Conservation (phyloP, 106 monocot species). For the Ottelia alismoides region DNA sequence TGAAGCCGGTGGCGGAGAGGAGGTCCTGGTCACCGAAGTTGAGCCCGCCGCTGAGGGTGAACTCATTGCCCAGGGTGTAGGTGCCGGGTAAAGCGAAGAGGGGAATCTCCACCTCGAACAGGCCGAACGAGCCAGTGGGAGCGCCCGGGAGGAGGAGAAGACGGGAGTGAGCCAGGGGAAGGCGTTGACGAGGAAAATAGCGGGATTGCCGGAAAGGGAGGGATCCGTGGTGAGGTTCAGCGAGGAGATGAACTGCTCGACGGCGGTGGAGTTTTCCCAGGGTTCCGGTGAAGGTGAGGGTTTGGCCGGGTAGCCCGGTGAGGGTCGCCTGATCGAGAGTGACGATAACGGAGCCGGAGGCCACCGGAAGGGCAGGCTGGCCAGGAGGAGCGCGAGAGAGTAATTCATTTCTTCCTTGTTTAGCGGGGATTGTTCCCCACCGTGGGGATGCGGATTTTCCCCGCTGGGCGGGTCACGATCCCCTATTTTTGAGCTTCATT, state of each 20-base stretch:
- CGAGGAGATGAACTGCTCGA: too few species aligned
- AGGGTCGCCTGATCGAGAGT: not conserved
- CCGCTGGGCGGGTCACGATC: too few species aligned
- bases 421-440: too few species aligned
- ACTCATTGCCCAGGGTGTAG: not conserved
- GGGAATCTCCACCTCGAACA: not conserved
- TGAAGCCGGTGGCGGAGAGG: not conserved
- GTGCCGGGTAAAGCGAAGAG: not conserved
- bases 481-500: too few species aligned
- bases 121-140: too few species aligned
- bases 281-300: not conserved
- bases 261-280: not conserved
- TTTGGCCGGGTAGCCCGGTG: not conserved
- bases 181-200: not conserved
- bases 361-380: too few species aligned
- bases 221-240: too few species aligned
- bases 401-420: too few species aligned
- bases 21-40: not conserved
- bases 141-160: too few species aligned
- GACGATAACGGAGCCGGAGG: not conserved
- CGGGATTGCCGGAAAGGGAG: not conserved
- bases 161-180: not conserved
- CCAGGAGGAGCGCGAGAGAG: too few species aligned
- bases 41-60: too few species aligned
- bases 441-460: too few species aligned